phyloP scores from a whole-genome alignment of 805 yeast genomes.

The Sugiyamaella lignohabitans region DNA sequence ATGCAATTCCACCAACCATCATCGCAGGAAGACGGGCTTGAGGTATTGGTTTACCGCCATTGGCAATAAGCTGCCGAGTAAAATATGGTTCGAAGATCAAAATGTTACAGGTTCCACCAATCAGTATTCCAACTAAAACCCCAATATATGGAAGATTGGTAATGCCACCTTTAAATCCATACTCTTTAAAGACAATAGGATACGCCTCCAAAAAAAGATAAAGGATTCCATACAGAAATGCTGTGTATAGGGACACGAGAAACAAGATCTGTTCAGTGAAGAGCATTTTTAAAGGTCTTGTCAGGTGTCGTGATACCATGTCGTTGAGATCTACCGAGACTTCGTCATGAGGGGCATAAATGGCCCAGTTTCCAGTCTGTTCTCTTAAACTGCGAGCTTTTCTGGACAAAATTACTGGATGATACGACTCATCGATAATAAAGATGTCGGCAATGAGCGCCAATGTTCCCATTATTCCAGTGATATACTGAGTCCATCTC shows the following conservation, averaged over 20 bases:
- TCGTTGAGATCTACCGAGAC: conserved; percentile 50
- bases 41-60: conserved; percentile 53
- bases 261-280: conserved; percentile 65
- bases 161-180: conserved; percentile 53
- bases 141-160: conserved; percentile 77
- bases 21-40: conserved; percentile 75
- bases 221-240: conserved; percentile 74
- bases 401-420: conserved; percentile 53
- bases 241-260: conserved; percentile 61
- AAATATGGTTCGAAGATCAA: conserved; percentile 50
- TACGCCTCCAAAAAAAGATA: conserved; percentile 69
- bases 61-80: conserved; percentile 34
- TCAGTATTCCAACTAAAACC: conserved; percentile 58
- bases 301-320: conserved; percentile 53
- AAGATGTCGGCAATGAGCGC: conserved; percentile 37
- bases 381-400: conserved; percentile 60
- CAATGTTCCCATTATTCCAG: conserved; percentile 53
- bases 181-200: conserved; percentile 61
- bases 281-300: conserved; percentile 66
- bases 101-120: conserved; percentile 51
- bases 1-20: conserved; percentile 62
- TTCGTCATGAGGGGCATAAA: conserved; percentile 70
- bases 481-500: conserved; percentile 76
- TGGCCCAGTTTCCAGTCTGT: conserved; percentile 75
- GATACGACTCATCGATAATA: conserved; percentile 63